phyloP scores from a whole-genome alignment of 1,284 basidiomycete genomes.

The Termitomyces sp. region DNA sequence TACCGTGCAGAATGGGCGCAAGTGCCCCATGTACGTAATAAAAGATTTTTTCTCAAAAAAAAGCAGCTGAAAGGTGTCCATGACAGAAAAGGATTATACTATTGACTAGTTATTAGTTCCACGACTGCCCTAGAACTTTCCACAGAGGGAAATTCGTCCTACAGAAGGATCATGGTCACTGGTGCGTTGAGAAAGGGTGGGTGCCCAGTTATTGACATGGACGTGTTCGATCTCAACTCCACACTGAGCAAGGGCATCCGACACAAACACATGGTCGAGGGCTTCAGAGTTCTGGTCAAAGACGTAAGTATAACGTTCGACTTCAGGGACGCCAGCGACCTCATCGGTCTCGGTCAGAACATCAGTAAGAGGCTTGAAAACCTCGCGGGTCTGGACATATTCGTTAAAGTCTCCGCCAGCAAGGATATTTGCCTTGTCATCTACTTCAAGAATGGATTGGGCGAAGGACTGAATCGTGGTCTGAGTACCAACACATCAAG shows the following conservation, averaged over 20 bases:
- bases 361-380: constrained; percentile 41
- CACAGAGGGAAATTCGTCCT: constrained; percentile 42
- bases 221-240: constrained; percentile 48
- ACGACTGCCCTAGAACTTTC: background rate
- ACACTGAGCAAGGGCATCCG: constrained; percentile 38
- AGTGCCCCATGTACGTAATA: no score
- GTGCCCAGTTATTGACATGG: constrained; percentile 56
- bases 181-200: constrained; percentile 33
- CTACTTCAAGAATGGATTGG: constrained; percentile 36
- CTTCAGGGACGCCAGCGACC: constrained; percentile 37
- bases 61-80: no score
- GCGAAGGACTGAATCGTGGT: constrained; percentile 43
- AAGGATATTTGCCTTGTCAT: constrained; percentile 46
- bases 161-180: constrained; percentile 62
- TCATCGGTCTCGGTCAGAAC: constrained; percentile 48
- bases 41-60: no score
- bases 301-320: constrained; percentile 58
- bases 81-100: no score
- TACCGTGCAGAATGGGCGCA: no score
- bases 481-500: background rate
- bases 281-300: constrained; percentile 57
- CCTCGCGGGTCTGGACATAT: constrained; percentile 47
- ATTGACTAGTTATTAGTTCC: background rate
- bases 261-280: constrained; percentile 56
- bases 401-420: constrained; percentile 65